phyloP scores from a whole-genome alignment of 1,139 yeast genomes.

The Candida smagusa region DNA sequence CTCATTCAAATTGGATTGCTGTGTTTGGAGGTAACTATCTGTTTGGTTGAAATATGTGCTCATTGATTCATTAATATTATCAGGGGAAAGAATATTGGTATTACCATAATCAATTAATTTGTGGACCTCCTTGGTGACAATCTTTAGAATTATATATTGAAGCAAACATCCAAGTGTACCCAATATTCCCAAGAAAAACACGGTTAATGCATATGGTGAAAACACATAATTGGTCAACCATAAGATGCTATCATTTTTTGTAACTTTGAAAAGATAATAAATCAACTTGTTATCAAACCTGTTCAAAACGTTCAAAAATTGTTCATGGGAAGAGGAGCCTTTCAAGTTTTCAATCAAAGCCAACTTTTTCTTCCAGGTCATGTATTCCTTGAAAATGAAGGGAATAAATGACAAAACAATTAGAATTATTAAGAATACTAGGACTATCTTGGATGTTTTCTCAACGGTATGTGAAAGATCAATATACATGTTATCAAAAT shows the following conservation, averaged over 20 bases:
- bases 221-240: slow-evolving; percentile 55
- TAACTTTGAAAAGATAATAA: slow-evolving; percentile 11
- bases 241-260: slow-evolving; percentile 1
- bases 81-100: neutral
- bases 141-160: slow-evolving; percentile 41
- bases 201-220: slow-evolving; percentile 42
- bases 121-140: slow-evolving; percentile 11
- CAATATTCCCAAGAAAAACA: slow-evolving; percentile 44
- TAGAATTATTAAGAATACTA: slow-evolving; percentile 35
- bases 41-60: slow-evolving; percentile 18
- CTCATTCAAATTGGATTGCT: slow-evolving; percentile 50
- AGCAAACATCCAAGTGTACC: slow-evolving; percentile 48
- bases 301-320: slow-evolving; percentile 16
- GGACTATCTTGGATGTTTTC: slow-evolving; percentile 40
- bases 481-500: slow-evolving; percentile 8
- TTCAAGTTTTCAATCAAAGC: slow-evolving; percentile 22
- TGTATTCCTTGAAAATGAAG: slow-evolving; percentile 40
- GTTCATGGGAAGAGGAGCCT: slow-evolving; percentile 3
- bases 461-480: slow-evolving; percentile 42
- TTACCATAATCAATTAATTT: slow-evolving; percentile 1
- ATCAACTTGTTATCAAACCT: slow-evolving; percentile 17
- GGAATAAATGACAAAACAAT: slow-evolving; percentile 32
- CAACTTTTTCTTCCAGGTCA: slow-evolving; percentile 48
- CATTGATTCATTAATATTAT: slow-evolving; percentile 7
- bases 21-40: slow-evolving; percentile 21